A percentile compares a stretch with the other conserved stretches of the same genome.
Evolutionary conservation across 2,329 filamentous ascomycete genomes (phyloP).

Genomic region (Myrmaecium sp.): DNA sequence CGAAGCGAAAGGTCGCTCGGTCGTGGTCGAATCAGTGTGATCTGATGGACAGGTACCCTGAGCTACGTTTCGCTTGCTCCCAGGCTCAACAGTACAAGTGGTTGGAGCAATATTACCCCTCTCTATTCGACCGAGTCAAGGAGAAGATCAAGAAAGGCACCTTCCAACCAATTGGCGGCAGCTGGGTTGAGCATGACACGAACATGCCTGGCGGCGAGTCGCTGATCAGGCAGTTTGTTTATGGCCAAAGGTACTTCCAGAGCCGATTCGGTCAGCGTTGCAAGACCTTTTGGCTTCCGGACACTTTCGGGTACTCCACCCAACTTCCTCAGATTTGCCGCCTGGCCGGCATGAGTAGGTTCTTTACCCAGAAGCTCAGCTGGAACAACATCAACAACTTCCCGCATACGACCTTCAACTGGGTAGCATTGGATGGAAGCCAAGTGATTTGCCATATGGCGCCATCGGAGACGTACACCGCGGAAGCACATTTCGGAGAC

Average conservation of each 20-base stretch:
- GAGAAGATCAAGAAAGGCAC: conserved; percentile 74
- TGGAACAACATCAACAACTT: conserved; percentile 99
- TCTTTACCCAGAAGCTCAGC: conserved; percentile 95
- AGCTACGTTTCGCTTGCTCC: conserved; percentile 81
- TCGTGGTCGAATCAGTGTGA: conserved; percentile 97
- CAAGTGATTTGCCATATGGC: conserved; percentile 98
- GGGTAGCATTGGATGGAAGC: conserved; percentile 88
- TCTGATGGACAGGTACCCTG: conserved; percentile 85
- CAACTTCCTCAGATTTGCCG: conserved; percentile 90
- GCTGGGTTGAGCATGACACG: conserved; percentile 98
- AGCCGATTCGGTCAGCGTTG: conserved; percentile 78
- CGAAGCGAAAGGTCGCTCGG: conserved; percentile 85
- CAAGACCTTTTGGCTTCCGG: conserved; percentile 90
- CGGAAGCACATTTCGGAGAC: conserved; percentile 87
- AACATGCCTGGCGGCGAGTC: conserved; percentile 95
- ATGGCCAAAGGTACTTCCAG: conserved; percentile 90
- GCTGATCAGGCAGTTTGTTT: conserved; percentile 82
- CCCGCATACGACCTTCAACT: conserved; percentile 97
- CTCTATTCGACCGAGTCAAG: conserved; percentile 80
- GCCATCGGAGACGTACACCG: conserved; percentile 87
- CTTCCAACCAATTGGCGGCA: conserved; percentile 91
- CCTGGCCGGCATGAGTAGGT: conserved; percentile 86
- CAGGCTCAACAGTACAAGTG: conserved; percentile 98
- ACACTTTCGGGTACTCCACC: conserved; percentile 93
- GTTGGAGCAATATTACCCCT: conserved; percentile 79